These are phyloP conservation scores for Cichorium intybus DNA, from an alignment of 140 eudicot genomes.

Conservation along the genomic window DNA sequence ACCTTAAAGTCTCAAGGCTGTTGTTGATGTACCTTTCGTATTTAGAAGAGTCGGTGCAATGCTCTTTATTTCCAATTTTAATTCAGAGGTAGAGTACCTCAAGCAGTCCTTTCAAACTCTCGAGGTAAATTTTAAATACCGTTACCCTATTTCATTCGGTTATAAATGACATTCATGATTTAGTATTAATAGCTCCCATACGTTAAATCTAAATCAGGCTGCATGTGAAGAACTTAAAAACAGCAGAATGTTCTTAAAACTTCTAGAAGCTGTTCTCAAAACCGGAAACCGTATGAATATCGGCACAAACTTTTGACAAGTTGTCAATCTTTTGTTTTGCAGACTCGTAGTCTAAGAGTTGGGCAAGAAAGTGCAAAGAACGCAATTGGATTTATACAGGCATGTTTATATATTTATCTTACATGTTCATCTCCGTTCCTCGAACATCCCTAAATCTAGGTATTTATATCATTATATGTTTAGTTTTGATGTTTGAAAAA, in stretches of 20 bases:
- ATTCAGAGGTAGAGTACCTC: constrained; percentile 86
- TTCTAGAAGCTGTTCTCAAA: constrained; percentile 92
- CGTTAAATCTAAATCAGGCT: constrained; percentile 49
- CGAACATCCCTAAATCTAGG: too few relatives aligned
- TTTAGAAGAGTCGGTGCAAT: constrained; percentile 79
- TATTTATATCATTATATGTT: too few relatives aligned
- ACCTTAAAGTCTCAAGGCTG: constrained; percentile 68
- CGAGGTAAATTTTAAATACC: constrained; percentile 54
- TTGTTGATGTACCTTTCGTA: constrained; percentile 86
- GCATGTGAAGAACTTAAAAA: constrained; percentile 89
- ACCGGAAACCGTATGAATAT: constrained; percentile 98
- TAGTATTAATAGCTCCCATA: neutral
- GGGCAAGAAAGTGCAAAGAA: too few relatives aligned
- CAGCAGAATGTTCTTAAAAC: constrained; percentile 90
- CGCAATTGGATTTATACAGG: too few relatives aligned
- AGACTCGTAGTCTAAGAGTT: too few relatives aligned
- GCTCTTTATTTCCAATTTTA: constrained; percentile 81
- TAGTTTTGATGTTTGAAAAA: too few relatives aligned
- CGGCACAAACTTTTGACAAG: constrained; percentile 89
- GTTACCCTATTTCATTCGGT: neutral
- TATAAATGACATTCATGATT: neutral
- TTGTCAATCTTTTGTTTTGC: too few relatives aligned
- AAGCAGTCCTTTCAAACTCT: constrained; percentile 68
- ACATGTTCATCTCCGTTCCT: too few relatives aligned
- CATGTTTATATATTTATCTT: too few relatives aligned